Evolutionary conservation across 2,329 filamentous ascomycete species (phyloP).

Genomic region (Pseudogymnoascus sp.): DNA sequence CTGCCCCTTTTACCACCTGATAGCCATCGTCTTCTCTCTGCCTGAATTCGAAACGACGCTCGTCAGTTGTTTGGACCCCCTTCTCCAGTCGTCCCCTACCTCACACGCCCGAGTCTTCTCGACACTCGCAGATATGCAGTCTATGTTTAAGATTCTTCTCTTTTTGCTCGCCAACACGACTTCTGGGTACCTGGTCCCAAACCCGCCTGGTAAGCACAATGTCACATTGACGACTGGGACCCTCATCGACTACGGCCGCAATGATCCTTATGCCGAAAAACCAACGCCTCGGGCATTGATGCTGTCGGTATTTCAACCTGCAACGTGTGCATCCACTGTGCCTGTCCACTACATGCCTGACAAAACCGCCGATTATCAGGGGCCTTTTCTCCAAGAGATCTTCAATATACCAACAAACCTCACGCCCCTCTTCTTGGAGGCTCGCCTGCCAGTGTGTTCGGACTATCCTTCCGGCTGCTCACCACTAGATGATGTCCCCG

Average conservation of each 20-base stretch:
- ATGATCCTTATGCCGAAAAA: conserved; percentile 15
- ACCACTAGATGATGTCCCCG: not conserved
- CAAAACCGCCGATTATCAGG: not conserved
- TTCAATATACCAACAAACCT: not conserved
- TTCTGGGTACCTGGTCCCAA: conserved; percentile 14
- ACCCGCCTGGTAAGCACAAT: conserved; percentile 17
- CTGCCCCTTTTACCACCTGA: not conserved
- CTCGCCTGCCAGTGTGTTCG: conserved; percentile 16
- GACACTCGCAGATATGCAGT: not conserved
- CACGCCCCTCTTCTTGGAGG: conserved; percentile 12
- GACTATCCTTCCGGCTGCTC: not conserved
- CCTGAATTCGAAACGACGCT: not conserved
- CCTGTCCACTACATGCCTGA: not conserved
- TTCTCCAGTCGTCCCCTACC: not conserved
- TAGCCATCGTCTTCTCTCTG: not conserved
- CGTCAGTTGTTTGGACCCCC: not conserved
- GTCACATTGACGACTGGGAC: conserved; percentile 19
- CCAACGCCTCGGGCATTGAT: conserved; percentile 16
- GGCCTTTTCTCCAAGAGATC: not conserved
- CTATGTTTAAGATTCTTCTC: not conserved
- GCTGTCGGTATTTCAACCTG: conserved; percentile 21
- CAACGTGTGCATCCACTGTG: not conserved
- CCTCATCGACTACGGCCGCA: conserved; percentile 19
- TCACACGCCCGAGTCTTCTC: not conserved
- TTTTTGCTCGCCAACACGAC: not conserved